A percentile compares a stretch with the other conserved stretches of the same genome.
Evolutionary conservation across 106 monocot genomes (phyloP).

Genomic region (Platanthera guangdongensis): DNA sequence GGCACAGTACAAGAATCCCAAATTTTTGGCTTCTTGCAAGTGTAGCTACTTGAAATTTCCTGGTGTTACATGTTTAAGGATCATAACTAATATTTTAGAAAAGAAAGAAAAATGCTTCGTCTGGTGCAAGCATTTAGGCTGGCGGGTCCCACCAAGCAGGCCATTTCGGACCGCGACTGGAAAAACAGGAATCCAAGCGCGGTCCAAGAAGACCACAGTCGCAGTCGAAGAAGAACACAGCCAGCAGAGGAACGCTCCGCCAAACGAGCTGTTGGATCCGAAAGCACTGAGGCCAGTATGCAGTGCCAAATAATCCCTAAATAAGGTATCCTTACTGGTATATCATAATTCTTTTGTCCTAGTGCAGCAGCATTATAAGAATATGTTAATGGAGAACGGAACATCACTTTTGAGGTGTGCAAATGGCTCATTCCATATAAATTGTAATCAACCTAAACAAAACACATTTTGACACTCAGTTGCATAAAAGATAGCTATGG

Average conservation of each 20-base stretch:
- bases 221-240: no score
- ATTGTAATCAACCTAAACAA: slow-evolving; percentile 75
- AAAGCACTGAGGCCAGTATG: no score
- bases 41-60: slow-evolving; percentile 34
- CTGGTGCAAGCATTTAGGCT: no score
- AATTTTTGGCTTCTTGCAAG: slow-evolving; percentile 22
- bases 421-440: slow-evolving; percentile 92
- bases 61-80: slow-evolving; percentile 20
- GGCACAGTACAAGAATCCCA: slow-evolving; percentile 72
- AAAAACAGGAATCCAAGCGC: no score
- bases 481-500: neutral
- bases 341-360: slow-evolving; percentile 10
- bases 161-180: no score
- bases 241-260: no score
- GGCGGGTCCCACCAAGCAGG: no score
- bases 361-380: slow-evolving; percentile 13
- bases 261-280: no score
- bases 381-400: slow-evolving; percentile 63
- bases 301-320: slow-evolving; percentile 7
- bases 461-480: neutral
- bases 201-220: no score
- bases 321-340: slow-evolving; percentile 13
- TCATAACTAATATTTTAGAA: neutral
- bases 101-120: neutral
- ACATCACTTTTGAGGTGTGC: slow-evolving; percentile 65